Percentiles rank a stretch among this genome's conserved stretches.
These are phyloP conservation scores for Sarcodon aspratus DNA, from an alignment of 768 basidiomycete genomes.

Conservation along the genomic window DNA sequence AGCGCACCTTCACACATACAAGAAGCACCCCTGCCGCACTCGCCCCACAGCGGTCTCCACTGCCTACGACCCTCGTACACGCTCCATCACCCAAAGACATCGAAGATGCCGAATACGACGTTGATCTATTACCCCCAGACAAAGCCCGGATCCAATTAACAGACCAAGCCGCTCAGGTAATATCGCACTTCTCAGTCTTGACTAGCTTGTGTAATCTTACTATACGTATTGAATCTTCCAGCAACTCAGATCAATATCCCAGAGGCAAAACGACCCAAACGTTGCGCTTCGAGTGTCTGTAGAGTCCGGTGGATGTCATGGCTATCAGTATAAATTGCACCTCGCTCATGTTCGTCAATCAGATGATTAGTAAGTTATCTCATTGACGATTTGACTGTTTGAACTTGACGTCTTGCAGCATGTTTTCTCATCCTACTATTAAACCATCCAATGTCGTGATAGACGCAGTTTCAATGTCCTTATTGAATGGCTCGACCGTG, in stretches of 20 bases:
- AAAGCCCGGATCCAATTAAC: slow-evolving; percentile 51
- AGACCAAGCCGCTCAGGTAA: slow-evolving; percentile 66
- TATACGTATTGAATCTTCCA: slow-evolving; percentile 15
- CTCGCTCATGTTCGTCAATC: slow-evolving; percentile 47
- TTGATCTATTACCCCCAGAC: slow-evolving; percentile 42
- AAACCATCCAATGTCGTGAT: slow-evolving; percentile 70
- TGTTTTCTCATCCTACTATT: slow-evolving; percentile 60
- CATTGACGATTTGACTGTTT: not conserved
- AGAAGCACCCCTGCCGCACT: slow-evolving; percentile 20
- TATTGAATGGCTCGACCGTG: slow-evolving; percentile 82
- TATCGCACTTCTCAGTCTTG: not conserved
- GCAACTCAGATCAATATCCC: slow-evolving; percentile 70
- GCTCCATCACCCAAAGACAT: slow-evolving; percentile 27
- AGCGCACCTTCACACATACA: slow-evolving; percentile 1
- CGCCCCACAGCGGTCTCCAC: slow-evolving; percentile 16
- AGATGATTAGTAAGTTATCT: slow-evolving; percentile 74
- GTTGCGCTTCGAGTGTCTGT: slow-evolving; percentile 75
- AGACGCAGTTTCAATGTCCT: slow-evolving; percentile 74
- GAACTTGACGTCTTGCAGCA: slow-evolving; percentile 25
- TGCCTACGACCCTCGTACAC: slow-evolving; percentile 32
- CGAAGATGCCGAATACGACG: slow-evolving; percentile 50
- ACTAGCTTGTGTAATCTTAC: not conserved
- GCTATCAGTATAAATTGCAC: slow-evolving; percentile 92
- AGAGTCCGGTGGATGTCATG: slow-evolving; percentile 94
- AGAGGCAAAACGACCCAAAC: slow-evolving; percentile 46